Evolutionary conservation across 192 early-diverging fungal genomes (phyloP).

Genomic region (Spizellomyces sp.): DNA sequence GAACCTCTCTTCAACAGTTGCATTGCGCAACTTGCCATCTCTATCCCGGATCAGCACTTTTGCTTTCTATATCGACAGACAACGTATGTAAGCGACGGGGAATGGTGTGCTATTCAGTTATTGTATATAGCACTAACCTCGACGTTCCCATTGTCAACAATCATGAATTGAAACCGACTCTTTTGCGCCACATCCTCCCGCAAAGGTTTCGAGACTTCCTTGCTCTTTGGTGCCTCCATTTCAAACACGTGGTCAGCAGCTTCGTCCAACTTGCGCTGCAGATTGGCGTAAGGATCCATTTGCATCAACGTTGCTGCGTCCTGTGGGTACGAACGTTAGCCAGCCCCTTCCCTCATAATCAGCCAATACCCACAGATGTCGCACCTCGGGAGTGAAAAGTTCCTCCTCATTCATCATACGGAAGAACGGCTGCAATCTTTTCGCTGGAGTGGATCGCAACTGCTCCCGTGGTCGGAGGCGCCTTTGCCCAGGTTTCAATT

Average conservation of each 20-base stretch:
- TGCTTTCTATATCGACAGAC: slow-evolving; percentile 36
- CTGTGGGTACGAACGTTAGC: background rate
- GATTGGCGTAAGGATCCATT: slow-evolving; percentile 61
- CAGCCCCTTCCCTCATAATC: slow-evolving; percentile 1
- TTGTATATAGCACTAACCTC: slow-evolving; percentile 26
- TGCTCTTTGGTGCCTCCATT: slow-evolving; percentile 26
- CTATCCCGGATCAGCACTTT: slow-evolving; percentile 58
- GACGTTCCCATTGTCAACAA: slow-evolving; percentile 56
- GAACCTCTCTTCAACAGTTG: slow-evolving; percentile 39
- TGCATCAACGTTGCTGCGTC: slow-evolving; percentile 83
- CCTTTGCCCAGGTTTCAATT: background rate
- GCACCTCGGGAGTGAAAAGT: slow-evolving; percentile 58
- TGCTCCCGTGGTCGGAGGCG: slow-evolving; percentile 20
- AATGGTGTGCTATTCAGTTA: background rate
- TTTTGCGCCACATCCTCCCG: slow-evolving; percentile 43
- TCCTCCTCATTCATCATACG: slow-evolving; percentile 80
- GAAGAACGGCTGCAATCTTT: slow-evolving; percentile 75
- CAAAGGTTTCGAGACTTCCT: background rate
- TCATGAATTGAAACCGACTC: slow-evolving; percentile 58
- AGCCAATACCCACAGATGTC: slow-evolving; percentile 21
- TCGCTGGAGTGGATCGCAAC: slow-evolving; percentile 44
- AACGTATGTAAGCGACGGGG: slow-evolving; percentile 6
- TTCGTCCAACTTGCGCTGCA: slow-evolving; percentile 42
- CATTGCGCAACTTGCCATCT: slow-evolving; percentile 58
- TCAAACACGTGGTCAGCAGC: slow-evolving; percentile 36